Base-by-base conservation (phyloP, 352 stramenopile species). In the Phytophthora nicotianae region DNA sequence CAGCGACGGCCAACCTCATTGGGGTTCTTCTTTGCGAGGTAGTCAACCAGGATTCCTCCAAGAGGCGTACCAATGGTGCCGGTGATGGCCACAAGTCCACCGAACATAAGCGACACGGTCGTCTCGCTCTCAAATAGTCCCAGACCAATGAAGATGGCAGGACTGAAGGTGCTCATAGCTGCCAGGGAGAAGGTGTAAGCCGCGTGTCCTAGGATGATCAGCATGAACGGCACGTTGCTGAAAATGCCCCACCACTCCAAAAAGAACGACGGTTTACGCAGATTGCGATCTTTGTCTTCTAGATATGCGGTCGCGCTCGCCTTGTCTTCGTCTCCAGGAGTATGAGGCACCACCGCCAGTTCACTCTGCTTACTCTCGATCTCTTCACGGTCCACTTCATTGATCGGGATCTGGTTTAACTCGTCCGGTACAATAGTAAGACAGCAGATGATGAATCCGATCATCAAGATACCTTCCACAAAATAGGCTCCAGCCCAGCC, bases 41-140 rank as follows among this genome's bases (percentile, higher is more conserved):
- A 58, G 29, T 95, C 83, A 16, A 95, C 70, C 13, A 98, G 38
- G 5, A 95, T 59, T 5, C 91, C 94, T 17, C 94, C 94, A 10
- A 97, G 7, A 1, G 90, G 83, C 21, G 93, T 98, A 33, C 90
- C 93, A 35, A 97, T 74, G 3, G 96, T 90, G 24, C 93, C 91
- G 0, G 87, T 92, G 29, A 95, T 56, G 21, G 86, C 86, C 41
- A 94, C 83, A 53, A 94, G 65, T 0, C 69, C 81, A 11, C 93
- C 93, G 61, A 98, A 98, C 11, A 94, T 78, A 4, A 93, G 77
- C 7, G 89, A 88, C 21, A 95, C 91, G 11, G 80, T 68, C 5
- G 79, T 95, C 68, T 98, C 88, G 4, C 70, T 85, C 29, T 83
- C 66, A 50, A 97, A 96, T n/a, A 97, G 77, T 9, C 90, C 89